Evolutionary conservation across 176 grass and related monocot genomes (phyloP).

Genomic region (Cenchrus fungigraminus): DNA sequence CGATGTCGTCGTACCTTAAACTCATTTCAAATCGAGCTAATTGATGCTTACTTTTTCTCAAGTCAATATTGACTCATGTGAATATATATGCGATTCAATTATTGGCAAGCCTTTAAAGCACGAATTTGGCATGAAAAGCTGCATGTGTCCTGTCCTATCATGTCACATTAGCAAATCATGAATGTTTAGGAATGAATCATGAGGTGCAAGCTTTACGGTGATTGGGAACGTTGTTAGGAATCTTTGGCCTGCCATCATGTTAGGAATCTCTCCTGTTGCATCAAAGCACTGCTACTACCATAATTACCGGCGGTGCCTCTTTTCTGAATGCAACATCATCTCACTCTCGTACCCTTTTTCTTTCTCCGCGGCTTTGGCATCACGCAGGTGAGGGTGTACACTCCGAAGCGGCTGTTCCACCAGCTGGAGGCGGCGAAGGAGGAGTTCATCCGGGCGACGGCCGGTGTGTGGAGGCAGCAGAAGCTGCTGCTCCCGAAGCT

Average conservation of each 20-base stretch:
- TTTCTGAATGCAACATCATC: constrained; percentile 32
- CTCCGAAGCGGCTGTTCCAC: constrained; percentile 66
- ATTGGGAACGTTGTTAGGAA: constrained; percentile 58
- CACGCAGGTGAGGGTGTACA: constrained; percentile 78
- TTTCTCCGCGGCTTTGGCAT: neutral
- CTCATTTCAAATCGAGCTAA: constrained; percentile 8
- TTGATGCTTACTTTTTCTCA: constrained; percentile 19
- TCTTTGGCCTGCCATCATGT: constrained; percentile 39
- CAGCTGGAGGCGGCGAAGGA: constrained; percentile 89
- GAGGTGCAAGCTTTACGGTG: constrained; percentile 34
- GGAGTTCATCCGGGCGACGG: constrained; percentile 88
- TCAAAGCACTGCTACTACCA: constrained; percentile 42
- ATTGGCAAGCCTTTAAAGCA: constrained; percentile 34
- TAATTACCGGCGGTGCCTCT: constrained; percentile 43
- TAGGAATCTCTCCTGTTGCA: constrained; percentile 53
- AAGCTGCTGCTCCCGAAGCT: constrained; percentile 86
- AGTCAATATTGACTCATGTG: constrained; percentile 41
- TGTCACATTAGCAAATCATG: constrained; percentile 31
- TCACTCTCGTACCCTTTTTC: neutral
- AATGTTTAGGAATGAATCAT: constrained; percentile 41
- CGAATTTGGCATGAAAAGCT: constrained; percentile 40
- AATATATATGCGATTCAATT: neutral
- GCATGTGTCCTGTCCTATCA: constrained; percentile 32
- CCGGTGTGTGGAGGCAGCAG: constrained; percentile 86
- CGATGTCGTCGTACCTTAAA: constrained; percentile 12